A percentile compares a stretch with the other conserved stretches of the same genome.
These are phyloP conservation scores for Diutina ranongensis DNA, from an alignment of 1,139 yeast genomes.

Conservation along the genomic window DNA sequence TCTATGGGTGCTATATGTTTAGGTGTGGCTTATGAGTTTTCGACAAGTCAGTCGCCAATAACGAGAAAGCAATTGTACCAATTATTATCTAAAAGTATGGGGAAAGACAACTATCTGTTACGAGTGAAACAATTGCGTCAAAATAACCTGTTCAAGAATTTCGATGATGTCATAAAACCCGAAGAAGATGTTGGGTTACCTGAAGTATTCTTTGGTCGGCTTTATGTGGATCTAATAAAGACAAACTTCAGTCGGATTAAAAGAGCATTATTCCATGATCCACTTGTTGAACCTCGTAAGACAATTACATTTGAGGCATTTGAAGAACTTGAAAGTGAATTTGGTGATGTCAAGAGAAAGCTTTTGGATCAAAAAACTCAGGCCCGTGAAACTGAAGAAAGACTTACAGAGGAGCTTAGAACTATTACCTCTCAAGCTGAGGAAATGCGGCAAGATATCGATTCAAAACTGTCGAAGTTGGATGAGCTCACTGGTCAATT, in stretches of 20 bases:
- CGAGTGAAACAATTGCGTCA: constrained; percentile 67
- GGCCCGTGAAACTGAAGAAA: constrained; percentile 16
- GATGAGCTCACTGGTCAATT: constrained; percentile 14
- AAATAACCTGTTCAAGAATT: constrained; percentile 41
- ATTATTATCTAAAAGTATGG: constrained; percentile 57
- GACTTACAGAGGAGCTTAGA: constrained; percentile 14
- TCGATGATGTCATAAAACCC: constrained; percentile 29
- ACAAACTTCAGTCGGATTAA: constrained; percentile 62
- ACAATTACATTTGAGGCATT: constrained; percentile 59
- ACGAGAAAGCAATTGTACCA: constrained; percentile 53
- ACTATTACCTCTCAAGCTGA: not conserved
- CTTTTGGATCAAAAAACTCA: constrained; percentile 17
- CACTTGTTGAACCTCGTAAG: constrained; percentile 57
- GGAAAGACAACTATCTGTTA: constrained; percentile 68
- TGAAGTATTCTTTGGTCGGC: constrained; percentile 57
- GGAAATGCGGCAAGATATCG: not conserved
- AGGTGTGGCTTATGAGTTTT: constrained; percentile 77
- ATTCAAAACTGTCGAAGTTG: constrained; percentile 12
- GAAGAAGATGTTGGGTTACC: constrained; percentile 79
- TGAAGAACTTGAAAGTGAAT: constrained; percentile 46
- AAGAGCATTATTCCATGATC: constrained; percentile 65
- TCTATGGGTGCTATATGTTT: constrained; percentile 65
- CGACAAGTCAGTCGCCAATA: constrained; percentile 60
- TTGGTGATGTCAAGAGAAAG: constrained; percentile 16
- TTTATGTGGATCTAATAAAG: constrained; percentile 54